Percentiles rank a stretch among this genome's conserved stretches.
Conservation (phyloP, 1,284 basidiomycete genomes). For the Inonotus obliquus region DNA sequence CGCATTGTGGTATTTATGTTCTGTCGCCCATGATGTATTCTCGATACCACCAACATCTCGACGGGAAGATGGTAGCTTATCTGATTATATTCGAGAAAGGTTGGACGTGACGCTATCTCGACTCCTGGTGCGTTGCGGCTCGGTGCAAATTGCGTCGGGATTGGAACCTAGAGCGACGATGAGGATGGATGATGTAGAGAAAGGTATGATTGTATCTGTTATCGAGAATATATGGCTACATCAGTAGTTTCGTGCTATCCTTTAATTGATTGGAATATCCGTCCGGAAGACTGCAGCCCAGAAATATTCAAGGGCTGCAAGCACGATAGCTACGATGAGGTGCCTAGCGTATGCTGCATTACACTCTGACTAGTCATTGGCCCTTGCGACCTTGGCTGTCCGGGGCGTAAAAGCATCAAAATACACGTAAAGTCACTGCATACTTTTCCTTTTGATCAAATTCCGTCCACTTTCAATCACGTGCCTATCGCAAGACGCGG, state of each 20-base stretch:
- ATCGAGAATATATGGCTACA: conserved; percentile 13
- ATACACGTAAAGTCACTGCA: no score
- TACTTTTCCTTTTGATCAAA: no score
- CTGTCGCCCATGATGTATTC: conserved; percentile 29
- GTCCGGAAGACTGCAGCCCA: neutral
- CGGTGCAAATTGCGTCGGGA: neutral
- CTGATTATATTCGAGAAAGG: neutral
- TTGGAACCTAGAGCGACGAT: neutral
- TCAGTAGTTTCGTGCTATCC: neutral
- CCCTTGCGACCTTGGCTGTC: no score
- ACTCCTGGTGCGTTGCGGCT: neutral
- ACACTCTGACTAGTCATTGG: no score
- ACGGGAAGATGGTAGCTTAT: neutral
- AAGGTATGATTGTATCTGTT: conserved; percentile 11
- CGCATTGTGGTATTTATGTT: conserved; percentile 50
- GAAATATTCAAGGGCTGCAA: no score
- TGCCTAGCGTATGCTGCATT: no score
- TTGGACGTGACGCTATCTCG: neutral
- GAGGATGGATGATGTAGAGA: conserved; percentile 8
- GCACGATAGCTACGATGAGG: no score
- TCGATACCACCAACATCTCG: neutral
- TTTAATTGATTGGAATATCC: neutral
- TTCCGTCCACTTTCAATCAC: neutral
- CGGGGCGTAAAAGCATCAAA: no score
- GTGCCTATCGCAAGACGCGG: neutral